Conservation (phyloP, 192 early-diverging fungal genomes). For the Rhizophlyctis rosea region DNA sequence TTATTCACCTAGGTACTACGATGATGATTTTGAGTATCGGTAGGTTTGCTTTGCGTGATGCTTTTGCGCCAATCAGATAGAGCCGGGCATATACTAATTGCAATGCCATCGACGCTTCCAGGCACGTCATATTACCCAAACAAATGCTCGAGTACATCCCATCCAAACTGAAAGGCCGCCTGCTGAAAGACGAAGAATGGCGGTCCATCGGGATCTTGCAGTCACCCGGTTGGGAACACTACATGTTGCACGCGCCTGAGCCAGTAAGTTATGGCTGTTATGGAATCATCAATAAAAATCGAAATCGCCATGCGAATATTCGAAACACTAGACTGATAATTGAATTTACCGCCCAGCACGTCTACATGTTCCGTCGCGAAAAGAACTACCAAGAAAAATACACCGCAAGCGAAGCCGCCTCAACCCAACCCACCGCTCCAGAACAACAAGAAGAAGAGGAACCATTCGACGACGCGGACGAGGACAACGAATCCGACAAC, state of each 20-base stretch:
- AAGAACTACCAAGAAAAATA: neutral
- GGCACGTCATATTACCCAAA: neutral
- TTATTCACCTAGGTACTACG: neutral
- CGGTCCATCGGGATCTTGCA: slow-evolving; percentile 22
- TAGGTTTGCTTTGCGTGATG: neutral
- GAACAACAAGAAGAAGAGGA: neutral
- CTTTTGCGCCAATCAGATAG: neutral
- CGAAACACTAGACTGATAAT: neutral
- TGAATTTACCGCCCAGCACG: neutral
- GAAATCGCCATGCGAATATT: neutral
- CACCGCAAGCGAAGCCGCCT: too few relatives aligned
- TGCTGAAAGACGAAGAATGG: slow-evolving; percentile 36
- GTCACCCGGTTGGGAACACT: slow-evolving; percentile 30
- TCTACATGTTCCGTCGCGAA: neutral
- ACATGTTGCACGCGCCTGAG: slow-evolving; percentile 27
- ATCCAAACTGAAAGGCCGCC: neutral
- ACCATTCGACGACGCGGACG: neutral
- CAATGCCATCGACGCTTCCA: neutral
- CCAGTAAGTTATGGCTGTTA: neutral
- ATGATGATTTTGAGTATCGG: neutral
- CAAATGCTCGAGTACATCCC: neutral
- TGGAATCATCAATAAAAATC: too few relatives aligned
- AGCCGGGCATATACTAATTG: neutral
- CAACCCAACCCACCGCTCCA: too few relatives aligned
- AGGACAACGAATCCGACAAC: neutral